These are phyloP conservation scores for Letharia lupina DNA, from an alignment of 495 filamentous ascomycete genomes.

Conservation along the genomic window DNA sequence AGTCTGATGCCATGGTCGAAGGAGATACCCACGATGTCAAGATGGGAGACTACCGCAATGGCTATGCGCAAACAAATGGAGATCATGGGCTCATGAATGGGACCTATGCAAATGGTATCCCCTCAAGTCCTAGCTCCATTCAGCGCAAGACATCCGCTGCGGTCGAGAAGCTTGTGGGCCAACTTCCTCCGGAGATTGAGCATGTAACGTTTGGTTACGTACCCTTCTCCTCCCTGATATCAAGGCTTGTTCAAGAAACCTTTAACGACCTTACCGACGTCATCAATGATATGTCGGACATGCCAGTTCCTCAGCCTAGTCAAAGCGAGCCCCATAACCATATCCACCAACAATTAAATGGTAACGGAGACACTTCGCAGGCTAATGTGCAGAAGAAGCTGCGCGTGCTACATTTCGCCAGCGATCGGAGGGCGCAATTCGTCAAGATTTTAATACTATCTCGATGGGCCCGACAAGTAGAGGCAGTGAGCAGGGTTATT, in stretches of 20 bases:
- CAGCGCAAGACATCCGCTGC: conserved; percentile 5
- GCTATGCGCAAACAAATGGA: conserved; percentile 18
- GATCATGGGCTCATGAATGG: conserved; percentile 9
- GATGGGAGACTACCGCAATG: conserved; percentile 13
- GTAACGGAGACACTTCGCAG: conserved; percentile 49
- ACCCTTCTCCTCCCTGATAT: conserved; percentile 59
- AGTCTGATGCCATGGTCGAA: neutral
- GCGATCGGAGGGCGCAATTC: conserved; percentile 59
- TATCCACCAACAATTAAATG: conserved; percentile 34
- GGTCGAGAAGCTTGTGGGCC: conserved; percentile 19
- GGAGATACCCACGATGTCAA: conserved; percentile 8
- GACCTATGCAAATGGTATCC: conserved; percentile 19
- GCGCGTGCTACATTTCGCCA: conserved; percentile 63
- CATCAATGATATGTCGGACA: conserved; percentile 60
- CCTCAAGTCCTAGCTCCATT: neutral
- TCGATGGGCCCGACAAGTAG: conserved; percentile 74
- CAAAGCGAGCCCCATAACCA: conserved; percentile 31
- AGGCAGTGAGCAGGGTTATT: conserved; percentile 70
- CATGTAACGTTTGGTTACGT: conserved; percentile 73
- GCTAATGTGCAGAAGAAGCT: conserved; percentile 73
- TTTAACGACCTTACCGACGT: conserved; percentile 65
- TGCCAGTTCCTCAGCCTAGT: conserved; percentile 34
- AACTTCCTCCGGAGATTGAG: conserved; percentile 62
- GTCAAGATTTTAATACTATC: conserved; percentile 84
- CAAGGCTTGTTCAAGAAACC: conserved; percentile 70